Evolutionary conservation across 352 stramenopile genomes (phyloP).

Genomic region (Phytophthora fragariae): DNA sequence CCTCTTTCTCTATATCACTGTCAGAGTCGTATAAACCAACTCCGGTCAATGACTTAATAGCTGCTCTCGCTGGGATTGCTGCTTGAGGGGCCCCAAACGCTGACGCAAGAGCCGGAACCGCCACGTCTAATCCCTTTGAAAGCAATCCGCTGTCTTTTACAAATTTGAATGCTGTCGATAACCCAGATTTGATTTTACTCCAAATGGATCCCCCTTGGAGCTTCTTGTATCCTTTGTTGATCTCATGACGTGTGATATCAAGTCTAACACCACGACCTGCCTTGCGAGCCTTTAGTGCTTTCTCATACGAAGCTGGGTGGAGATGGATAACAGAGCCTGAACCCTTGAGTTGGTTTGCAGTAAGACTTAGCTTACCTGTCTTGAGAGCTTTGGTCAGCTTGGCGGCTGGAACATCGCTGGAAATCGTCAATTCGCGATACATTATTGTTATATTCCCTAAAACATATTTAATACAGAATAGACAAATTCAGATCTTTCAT

Average conservation of each 20-base stretch:
- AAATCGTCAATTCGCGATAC: constrained; percentile 18
- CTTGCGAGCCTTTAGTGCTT: not conserved
- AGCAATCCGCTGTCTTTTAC: constrained; percentile 3
- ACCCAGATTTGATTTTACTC: not conserved
- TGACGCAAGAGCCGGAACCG: not conserved
- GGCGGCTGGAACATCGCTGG: not conserved
- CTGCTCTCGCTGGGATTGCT: not conserved
- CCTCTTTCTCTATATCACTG: not conserved
- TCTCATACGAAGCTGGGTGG: constrained; percentile 13
- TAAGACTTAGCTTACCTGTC: constrained; percentile 23
- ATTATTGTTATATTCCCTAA: constrained; percentile 22
- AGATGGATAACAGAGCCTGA: constrained; percentile 12
- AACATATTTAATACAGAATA: constrained; percentile 3
- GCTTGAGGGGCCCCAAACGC: not conserved
- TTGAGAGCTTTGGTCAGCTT: constrained; percentile 18
- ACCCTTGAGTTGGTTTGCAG: constrained; percentile 6
- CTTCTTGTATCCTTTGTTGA: constrained; percentile 19
- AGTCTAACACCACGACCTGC: constrained; percentile 7
- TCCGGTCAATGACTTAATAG: not conserved
- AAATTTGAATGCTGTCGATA: constrained; percentile 7
- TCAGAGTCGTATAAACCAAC: not conserved
- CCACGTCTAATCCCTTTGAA: not conserved
- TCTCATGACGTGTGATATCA: constrained; percentile 8
- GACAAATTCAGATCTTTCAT: constrained; percentile 4
- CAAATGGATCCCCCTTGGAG: not conserved